These are phyloP conservation scores for Lasiodiplodia sp. DNA, from an alignment of 2,329 filamentous ascomycete genomes.

Conservation along the genomic window DNA sequence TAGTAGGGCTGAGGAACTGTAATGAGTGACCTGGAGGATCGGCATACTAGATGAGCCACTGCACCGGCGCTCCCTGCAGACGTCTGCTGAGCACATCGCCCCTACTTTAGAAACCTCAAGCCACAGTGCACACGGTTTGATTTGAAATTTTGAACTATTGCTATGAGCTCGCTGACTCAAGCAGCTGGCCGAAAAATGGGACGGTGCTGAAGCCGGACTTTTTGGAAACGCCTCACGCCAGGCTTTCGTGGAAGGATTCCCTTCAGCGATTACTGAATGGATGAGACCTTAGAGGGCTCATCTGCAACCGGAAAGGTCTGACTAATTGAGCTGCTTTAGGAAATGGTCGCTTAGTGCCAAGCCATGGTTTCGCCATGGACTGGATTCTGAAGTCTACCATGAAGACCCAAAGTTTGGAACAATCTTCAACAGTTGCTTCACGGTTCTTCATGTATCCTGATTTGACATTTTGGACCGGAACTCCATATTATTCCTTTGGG, in stretches of 20 bases:
- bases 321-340: not conserved
- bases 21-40: not conserved
- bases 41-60: not conserved
- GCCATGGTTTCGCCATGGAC: not conserved
- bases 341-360: not conserved
- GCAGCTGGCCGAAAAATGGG: not conserved
- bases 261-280: not conserved
- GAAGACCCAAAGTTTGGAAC: not conserved
- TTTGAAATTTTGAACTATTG: not conserved
- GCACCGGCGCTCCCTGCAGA: not conserved
- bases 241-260: not conserved
- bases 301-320: not conserved
- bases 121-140: not conserved
- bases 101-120: not conserved
- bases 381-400: not conserved
- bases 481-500: slow-evolving; percentile 44
- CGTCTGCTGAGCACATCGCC: not conserved
- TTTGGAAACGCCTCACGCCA: not conserved
- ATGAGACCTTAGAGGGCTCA: not conserved
- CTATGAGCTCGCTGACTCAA: not conserved
- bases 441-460: not conserved
- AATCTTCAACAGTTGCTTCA: too few relatives aligned
- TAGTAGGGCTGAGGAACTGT: not conserved
- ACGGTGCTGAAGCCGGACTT: not conserved
- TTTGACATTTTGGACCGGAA: too few relatives aligned